Percentiles rank a stretch among this genome's conserved stretches.
Evolutionary conservation across 169 alveolate genomes (phyloP).

Genomic region (Sarcocystis neurona): DNA sequence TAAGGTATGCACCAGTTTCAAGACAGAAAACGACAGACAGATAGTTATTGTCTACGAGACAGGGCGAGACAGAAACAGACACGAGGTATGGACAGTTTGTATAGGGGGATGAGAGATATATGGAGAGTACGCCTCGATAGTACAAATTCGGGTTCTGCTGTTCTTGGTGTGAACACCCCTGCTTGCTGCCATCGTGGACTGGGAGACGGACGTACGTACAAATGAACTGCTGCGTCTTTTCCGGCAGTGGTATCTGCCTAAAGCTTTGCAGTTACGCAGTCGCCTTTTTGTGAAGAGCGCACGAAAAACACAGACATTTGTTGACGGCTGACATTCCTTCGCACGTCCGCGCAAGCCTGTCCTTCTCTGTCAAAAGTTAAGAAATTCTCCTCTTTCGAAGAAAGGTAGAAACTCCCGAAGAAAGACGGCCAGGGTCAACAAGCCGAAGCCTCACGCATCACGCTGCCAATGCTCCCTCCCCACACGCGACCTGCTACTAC

Average conservation of each 20-base stretch:
- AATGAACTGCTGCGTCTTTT: not conserved
- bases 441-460: not conserved
- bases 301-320: not conserved
- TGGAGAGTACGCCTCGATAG: too few species aligned
- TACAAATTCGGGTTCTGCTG: too few species aligned
- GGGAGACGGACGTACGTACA: not conserved
- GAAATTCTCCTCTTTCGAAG: not conserved
- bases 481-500: too few species aligned
- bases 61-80: too few species aligned
- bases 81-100: too few species aligned
- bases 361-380: not conserved
- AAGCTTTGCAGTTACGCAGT: not conserved
- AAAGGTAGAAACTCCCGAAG: not conserved
- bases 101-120: too few species aligned
- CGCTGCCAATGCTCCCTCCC: too few species aligned
- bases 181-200: too few species aligned
- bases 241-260: not conserved
- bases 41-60: too few species aligned
- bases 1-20: too few species aligned
- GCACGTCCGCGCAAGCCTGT: not conserved
- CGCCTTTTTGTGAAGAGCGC: not conserved
- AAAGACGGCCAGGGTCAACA: not conserved
- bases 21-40: too few species aligned
- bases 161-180: too few species aligned
- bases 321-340: not conserved